Conservation (phyloP, 1,284 basidiomycete genomes). For the Sphaerobolus stellatus region DNA sequence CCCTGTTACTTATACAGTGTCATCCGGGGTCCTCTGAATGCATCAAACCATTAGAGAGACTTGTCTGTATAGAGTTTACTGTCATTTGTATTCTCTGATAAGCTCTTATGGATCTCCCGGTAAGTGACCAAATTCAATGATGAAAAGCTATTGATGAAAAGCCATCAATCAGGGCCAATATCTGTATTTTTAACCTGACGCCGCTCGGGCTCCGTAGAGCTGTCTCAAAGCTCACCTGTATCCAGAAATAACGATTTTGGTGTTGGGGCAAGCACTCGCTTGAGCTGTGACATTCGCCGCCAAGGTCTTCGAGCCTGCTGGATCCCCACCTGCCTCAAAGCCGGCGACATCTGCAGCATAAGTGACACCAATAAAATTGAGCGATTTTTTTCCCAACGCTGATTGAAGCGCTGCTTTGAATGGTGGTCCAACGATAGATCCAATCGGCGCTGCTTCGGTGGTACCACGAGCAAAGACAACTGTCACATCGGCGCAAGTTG, state of each 20-base stretch:
- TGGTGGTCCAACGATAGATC: neutral
- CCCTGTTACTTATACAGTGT: too few species aligned
- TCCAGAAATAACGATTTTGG: neutral
- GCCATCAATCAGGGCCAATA: too few species aligned
- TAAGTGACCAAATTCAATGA: too few species aligned
- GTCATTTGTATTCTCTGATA: too few species aligned
- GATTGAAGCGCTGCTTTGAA: neutral
- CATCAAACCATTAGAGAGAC: too few species aligned
- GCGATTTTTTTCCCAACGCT: neutral
- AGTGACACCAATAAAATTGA: neutral
- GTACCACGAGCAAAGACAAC: neutral
- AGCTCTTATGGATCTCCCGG: too few species aligned
- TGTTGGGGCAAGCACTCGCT: neutral
- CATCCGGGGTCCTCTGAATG: too few species aligned
- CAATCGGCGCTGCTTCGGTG: neutral
- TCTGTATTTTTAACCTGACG: too few species aligned
- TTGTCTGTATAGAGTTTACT: too few species aligned
- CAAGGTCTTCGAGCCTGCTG: neutral
- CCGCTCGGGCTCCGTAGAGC: too few species aligned
- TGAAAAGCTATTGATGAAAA: too few species aligned
- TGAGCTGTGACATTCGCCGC: neutral
- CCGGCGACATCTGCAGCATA: neutral
- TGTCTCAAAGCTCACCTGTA: neutral
- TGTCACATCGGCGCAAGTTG: neutral
- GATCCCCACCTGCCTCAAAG: neutral